Evolutionary conservation across 441 rosid species (phyloP), one percentile per base, ranked within the genome.

Genomic region (Syzygium syzygioides): DNA sequence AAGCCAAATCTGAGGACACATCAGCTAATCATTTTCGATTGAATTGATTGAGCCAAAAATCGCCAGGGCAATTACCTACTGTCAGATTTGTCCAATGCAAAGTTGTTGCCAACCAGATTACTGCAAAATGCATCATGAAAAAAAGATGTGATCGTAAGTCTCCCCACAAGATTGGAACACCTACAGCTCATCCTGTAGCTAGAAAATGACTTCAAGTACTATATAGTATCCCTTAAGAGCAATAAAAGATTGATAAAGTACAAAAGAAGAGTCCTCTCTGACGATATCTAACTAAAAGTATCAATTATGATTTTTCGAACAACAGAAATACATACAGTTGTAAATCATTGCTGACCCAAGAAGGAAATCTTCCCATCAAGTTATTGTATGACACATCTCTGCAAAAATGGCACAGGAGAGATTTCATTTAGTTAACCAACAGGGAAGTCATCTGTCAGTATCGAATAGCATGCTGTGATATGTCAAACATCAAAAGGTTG

Each of bases 301-400:
- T 11, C n/a, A 59, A 26, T 59, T 26, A 26, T 59, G 15, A 59
- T 59, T 26, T 59, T 59, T 76, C 59, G 17, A 83, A n/a, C 32
- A 57, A 23, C 53, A 71, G 28, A 71, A 37, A 71, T 71, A 87
- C 88, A 48, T 87, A 87, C 88, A 87, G 57, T 79, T 87, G 57
- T 52, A 87, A 50, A 23, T 32, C 85, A 34, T 52, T 87, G 88
- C 79, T 68, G 83, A 87, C 62, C 88, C 89, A 87, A 79, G 89
- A 76, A 87, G 89, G 89, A 79, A 87, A 56, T 57, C 89, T 56
- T 48, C 89, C 89, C 25, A 85, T 37, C 59, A 87, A 60, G 30
- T 34, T 55, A 48, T 87, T 87, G 76, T 79, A 87, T 13, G 89
- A 87, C 45, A 57, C 18, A 20, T 87, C 89, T 76, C 89, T 87